Evolutionary conservation across 768 basidiomycete genomes (phyloP).

Genomic region (Termitomyces sp.): DNA sequence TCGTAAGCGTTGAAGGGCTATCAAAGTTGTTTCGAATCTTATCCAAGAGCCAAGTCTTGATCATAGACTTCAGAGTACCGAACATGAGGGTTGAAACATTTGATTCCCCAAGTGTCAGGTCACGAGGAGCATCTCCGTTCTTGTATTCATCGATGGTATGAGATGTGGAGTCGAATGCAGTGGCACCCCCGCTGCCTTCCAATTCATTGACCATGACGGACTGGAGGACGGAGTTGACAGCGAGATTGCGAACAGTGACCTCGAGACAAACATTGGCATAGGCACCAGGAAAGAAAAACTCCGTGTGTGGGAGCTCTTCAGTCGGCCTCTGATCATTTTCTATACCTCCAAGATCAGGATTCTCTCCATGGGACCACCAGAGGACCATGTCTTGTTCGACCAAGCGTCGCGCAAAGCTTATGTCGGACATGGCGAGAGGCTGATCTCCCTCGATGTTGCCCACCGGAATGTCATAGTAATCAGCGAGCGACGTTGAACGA

Average conservation of each 20-base stretch:
- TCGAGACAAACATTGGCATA: slow-evolving; percentile 94
- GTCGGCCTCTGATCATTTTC: slow-evolving; percentile 79
- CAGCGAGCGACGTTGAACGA: slow-evolving; percentile 71
- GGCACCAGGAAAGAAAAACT: slow-evolving; percentile 80
- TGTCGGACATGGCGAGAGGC: slow-evolving; percentile 81
- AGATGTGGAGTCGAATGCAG: slow-evolving; percentile 91
- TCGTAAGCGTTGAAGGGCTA: slow-evolving; percentile 63
- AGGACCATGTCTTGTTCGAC: slow-evolving; percentile 86
- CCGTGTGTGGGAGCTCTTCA: slow-evolving; percentile 80
- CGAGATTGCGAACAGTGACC: slow-evolving; percentile 85
- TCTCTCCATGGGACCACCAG: slow-evolving; percentile 93
- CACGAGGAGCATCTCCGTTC: slow-evolving; percentile 62
- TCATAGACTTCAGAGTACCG: slow-evolving; percentile 77
- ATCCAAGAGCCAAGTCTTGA: slow-evolving; percentile 89
- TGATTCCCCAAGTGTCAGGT: slow-evolving; percentile 85
- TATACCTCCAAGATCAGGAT: slow-evolving; percentile 90
- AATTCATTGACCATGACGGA: slow-evolving; percentile 95
- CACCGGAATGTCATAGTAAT: slow-evolving; percentile 90
- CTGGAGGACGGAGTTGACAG: slow-evolving; percentile 91
- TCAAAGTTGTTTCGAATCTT: slow-evolving; percentile 67
- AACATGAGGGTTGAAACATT: slow-evolving; percentile 88
- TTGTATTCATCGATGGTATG: slow-evolving; percentile 89
- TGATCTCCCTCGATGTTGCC: slow-evolving; percentile 93
- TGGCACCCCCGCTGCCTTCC: slow-evolving; percentile 91
- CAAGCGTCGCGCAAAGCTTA: slow-evolving; percentile 86